Percentiles rank a stretch among this genome's conserved stretches.
Conservation (phyloP, 768 basidiomycete genomes). For the Cystobasidium onofrii region DNA sequence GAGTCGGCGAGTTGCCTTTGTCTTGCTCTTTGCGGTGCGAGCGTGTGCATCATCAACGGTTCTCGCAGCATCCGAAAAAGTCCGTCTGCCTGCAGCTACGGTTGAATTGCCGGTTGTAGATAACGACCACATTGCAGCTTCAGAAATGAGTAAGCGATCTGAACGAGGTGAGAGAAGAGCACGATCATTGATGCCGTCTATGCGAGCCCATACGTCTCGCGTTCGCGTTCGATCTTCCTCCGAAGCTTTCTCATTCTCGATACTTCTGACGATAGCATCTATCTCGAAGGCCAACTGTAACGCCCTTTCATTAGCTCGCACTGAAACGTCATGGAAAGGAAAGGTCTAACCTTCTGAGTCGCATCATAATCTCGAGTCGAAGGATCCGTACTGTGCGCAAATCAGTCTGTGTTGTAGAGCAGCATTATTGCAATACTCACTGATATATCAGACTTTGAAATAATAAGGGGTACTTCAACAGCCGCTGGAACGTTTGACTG, state of each 20-base stretch:
- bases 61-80: conserved; percentile 22
- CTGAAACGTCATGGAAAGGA: neutral
- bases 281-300: conserved; percentile 95
- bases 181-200: conserved; percentile 87
- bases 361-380: conserved; percentile 90
- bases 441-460: conserved; percentile 52
- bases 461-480: conserved; percentile 91
- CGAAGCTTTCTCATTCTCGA: conserved; percentile 96
- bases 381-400: conserved; percentile 62
- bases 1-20: conserved; percentile 5
- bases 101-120: neutral
- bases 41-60: neutral
- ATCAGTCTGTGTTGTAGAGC: conserved; percentile 10
- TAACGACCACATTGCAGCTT: conserved; percentile 46
- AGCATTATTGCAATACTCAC: conserved; percentile 3
- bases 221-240: conserved; percentile 85
- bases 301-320: no score
- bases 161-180: conserved; percentile 81
- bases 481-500: conserved; percentile 91
- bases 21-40: conserved; percentile 18
- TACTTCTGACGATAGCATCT: conserved; percentile 87
- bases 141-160: conserved; percentile 75
- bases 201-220: conserved; percentile 84
- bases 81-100: conserved; percentile 1
- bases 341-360: conserved; percentile 18